Conservation (phyloP, 2,329 filamentous ascomycete species). For the Tympanopsis confertula region DNA sequence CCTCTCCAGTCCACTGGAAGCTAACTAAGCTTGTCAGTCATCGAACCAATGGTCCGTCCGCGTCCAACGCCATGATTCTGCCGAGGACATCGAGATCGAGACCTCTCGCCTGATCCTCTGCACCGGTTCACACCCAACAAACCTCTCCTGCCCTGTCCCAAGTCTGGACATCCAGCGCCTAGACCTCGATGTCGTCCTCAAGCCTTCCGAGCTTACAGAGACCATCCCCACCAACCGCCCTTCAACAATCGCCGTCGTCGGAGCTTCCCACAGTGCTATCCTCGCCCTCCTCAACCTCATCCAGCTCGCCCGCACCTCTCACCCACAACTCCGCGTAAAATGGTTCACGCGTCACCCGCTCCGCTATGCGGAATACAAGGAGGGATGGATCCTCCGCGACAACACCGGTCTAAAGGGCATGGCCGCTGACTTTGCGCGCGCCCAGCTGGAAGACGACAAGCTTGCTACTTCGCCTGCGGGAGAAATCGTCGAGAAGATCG, state of each 20-base stretch:
- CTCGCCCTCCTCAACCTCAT: conserved; percentile 50
- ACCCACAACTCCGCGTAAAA: conserved; percentile 40
- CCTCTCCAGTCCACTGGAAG: conserved; percentile 13
- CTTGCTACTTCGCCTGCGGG: conserved; percentile 31
- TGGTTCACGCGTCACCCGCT: conserved; percentile 52
- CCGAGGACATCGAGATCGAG: conserved; percentile 16
- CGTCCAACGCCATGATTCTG: conserved; percentile 8
- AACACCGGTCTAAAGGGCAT: conserved; percentile 55
- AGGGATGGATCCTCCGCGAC: conserved; percentile 52
- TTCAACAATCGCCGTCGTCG: conserved; percentile 41
- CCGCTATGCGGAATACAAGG: conserved; percentile 48
- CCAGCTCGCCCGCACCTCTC: conserved; percentile 34
- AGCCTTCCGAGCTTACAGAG: conserved; percentile 32
- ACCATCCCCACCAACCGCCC: conserved; percentile 21
- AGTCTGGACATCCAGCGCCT: conserved; percentile 26
- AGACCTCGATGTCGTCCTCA: conserved; percentile 42
- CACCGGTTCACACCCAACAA: conserved; percentile 41
- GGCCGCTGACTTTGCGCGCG: conserved; percentile 44
- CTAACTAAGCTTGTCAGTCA: conserved; percentile 6
- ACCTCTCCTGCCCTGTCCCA: conserved; percentile 26
- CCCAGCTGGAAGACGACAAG: conserved; percentile 40
- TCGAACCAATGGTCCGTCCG: conserved; percentile 9
- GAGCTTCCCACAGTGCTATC: conserved; percentile 52
- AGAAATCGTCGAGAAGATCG: conserved; percentile 31
- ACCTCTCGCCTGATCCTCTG: conserved; percentile 39